Evolutionary conservation across 129 eudicot genomes (phyloP).

Genomic region (Chrysanthemum lavandulifolium): DNA sequence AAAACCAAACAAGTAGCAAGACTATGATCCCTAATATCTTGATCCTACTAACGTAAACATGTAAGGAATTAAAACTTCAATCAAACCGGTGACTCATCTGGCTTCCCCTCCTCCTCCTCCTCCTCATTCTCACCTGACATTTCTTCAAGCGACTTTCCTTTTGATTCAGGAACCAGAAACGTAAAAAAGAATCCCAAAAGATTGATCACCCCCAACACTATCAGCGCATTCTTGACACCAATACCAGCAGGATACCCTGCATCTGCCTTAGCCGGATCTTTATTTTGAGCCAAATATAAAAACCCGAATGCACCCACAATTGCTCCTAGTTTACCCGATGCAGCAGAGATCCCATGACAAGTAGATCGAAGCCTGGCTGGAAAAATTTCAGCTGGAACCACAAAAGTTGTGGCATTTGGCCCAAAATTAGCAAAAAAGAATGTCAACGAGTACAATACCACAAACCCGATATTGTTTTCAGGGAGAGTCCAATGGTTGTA

Average conservation of each 20-base stretch:
- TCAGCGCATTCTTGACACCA: constrained; percentile 50
- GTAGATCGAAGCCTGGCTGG: constrained; percentile 58
- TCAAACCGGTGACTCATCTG: background rate
- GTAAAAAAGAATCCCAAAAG: constrained; percentile 47
- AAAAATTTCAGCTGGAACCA: constrained; percentile 61
- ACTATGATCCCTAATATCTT: background rate
- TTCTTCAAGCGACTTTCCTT: constrained; percentile 58
- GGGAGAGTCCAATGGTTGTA: constrained; percentile 56
- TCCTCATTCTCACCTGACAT: constrained; percentile 50
- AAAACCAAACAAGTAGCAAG: background rate
- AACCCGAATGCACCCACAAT: constrained; percentile 65
- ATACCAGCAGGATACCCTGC: constrained; percentile 61
- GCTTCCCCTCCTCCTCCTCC: background rate
- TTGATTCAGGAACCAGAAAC: constrained; percentile 55
- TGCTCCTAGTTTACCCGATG: constrained; percentile 54
- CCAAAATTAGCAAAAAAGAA: constrained; percentile 64
- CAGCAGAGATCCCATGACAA: constrained; percentile 59
- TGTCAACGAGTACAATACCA: constrained; percentile 48
- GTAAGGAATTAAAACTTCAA: background rate
- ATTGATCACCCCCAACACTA: constrained; percentile 49
- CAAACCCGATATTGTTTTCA: constrained; percentile 43
- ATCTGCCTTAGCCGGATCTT: constrained; percentile 46
- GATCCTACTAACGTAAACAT: background rate
- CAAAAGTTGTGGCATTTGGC: constrained; percentile 57
- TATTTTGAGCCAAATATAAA: constrained; percentile 56